A percentile compares a stretch with the other conserved stretches of the same genome.
Evolutionary conservation across 2,329 filamentous ascomycete genomes (phyloP).

Genomic region (Elsinoe ampelina): DNA sequence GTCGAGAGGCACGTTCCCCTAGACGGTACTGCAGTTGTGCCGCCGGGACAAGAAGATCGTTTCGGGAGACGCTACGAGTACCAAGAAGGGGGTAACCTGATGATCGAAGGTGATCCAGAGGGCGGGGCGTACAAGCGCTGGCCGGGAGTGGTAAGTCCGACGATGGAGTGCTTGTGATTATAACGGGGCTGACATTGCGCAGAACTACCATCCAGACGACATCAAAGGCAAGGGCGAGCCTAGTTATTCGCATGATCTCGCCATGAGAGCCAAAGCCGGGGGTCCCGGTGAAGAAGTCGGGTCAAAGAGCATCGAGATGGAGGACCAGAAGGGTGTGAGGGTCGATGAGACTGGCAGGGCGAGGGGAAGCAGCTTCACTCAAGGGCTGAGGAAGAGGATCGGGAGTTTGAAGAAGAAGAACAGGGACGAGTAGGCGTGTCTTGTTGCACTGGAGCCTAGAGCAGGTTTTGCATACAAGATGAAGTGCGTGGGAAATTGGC

Average conservation of each 20-base stretch:
- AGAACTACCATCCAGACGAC: conserved; percentile 63
- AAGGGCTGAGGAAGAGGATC: conserved; percentile 38
- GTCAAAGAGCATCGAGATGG: conserved; percentile 24
- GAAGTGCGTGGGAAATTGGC: not conserved
- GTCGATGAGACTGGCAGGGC: conserved; percentile 17
- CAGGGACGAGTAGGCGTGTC: conserved; percentile 15
- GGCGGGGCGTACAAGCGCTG: conserved; percentile 74
- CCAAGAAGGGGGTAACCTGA: conserved; percentile 76
- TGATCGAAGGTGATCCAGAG: conserved; percentile 58
- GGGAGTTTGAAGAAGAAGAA: conserved; percentile 36
- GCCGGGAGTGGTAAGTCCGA: conserved; percentile 55
- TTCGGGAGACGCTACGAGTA: conserved; percentile 66
- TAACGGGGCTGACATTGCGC: conserved; percentile 2
- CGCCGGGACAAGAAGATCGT: conserved; percentile 59
- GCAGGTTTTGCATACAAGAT: not conserved
- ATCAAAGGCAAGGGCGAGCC: conserved; percentile 78
- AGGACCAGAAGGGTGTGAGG: conserved; percentile 24
- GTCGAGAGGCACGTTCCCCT: conserved; percentile 65
- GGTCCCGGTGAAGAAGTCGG: conserved; percentile 26
- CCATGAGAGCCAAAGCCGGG: conserved; percentile 32
- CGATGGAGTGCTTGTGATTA: not conserved
- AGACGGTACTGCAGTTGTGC: conserved; percentile 69
- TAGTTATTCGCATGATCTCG: conserved; percentile 60
- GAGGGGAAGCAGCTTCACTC: conserved; percentile 29
- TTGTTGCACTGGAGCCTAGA: not conserved